Base-by-base conservation (phyloP, 441 rosid genomes). In the Erodium texanum region DNA sequence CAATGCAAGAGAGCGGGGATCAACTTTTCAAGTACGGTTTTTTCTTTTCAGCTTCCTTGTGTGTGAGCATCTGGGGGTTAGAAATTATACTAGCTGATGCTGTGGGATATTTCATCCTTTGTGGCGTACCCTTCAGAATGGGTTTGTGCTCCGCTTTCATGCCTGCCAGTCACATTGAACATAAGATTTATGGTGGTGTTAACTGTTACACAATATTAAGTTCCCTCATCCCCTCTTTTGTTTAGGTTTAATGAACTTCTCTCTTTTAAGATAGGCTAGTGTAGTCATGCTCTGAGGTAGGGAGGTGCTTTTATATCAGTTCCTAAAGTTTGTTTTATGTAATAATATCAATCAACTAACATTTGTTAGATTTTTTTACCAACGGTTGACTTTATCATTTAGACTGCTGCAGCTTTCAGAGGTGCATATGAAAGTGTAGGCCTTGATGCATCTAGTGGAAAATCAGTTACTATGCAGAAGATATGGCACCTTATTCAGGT, bases 401-500 rank as follows among this genome's bases (percentile, higher is more conserved):
- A 93, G 99, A 88, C 91, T 64, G 97, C 96, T 66, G 80, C 80
- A 68, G 81, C 87, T 75, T 93, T 93, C 79, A 89, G 81, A 82
- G 81, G 71, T 71, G 92, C 93, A 65, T 89, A 86, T 84, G 96
- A 88, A 73, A 79, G 82, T 77, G 79, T 93, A 80, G 85, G 90
- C 69, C 73, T 74, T 73, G 95, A 79, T 76, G 74, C 82, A 63
- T 85, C 96, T 71, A 84, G 87, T 70, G 93, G 93, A 63, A 93
- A 89, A 76, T 93, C 97, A 72, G 96, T 91, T 75, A 87, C 71
- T 79, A 78, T 91, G 86, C 97, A 88, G 83, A 93, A 93, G 81
- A 89, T 93, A 73, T 93, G 99, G 99, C 93, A 89, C 80, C 96
- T 93, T 80, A 80, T 91, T 75, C 87, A 87, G 97, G 99, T 88